These are phyloP conservation scores for Raddia distichophylla DNA, from an alignment of 176 grass and related monocot species.

Conservation along the genomic window DNA sequence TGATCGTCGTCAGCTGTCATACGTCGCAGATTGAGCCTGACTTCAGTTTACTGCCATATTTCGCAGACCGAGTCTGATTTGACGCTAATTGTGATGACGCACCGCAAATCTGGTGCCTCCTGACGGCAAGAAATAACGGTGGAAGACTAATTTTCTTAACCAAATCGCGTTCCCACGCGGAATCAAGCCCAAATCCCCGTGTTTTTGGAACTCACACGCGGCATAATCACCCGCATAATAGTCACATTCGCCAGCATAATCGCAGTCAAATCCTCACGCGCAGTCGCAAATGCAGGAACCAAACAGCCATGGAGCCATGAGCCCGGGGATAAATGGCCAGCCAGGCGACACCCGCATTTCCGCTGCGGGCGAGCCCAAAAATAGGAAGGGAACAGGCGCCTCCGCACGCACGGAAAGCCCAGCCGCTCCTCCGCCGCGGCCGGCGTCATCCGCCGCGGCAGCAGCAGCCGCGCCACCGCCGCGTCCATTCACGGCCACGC, in stretches of 20 bases:
- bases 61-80: no score
- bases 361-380: constrained; percentile 3
- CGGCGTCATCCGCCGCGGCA: background rate
- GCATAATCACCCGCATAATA: background rate
- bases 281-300: background rate
- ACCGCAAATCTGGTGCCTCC: no score
- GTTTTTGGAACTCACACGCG: background rate
- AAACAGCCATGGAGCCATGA: background rate
- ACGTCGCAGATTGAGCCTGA: no score
- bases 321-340: background rate
- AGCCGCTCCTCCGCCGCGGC: background rate
- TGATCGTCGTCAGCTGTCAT: no score
- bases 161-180: no score
- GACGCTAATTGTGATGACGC: no score
- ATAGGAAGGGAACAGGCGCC: background rate
- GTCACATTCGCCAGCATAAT: no score
- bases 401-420: background rate
- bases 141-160: no score
- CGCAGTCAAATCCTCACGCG: background rate
- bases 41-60: no score
- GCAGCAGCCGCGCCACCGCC: constrained; percentile 13
- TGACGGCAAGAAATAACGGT: no score
- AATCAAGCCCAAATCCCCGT: no score
- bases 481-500: constrained; percentile 19
- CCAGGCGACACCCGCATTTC: background rate